Conservation (phyloP, 352 stramenopile genomes). For the Phytophthora constricta region DNA sequence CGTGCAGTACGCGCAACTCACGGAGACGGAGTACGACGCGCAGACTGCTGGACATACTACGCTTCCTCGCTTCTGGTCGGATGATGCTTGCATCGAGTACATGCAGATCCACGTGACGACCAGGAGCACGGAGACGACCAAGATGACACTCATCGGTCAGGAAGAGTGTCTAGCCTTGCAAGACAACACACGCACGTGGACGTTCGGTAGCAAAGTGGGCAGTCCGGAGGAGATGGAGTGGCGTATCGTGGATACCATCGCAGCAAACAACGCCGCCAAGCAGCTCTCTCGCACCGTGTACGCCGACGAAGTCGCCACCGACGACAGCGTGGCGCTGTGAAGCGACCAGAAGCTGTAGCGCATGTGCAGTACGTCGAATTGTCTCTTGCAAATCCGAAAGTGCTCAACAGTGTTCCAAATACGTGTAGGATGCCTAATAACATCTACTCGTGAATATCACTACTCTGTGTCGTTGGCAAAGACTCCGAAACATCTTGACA, state of each 20-base stretch:
- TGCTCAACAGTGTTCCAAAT: not conserved
- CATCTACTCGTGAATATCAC: not conserved
- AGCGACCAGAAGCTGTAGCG: not conserved
- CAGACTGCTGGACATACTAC: slow-evolving; percentile 22
- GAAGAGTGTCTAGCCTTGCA: slow-evolving; percentile 48
- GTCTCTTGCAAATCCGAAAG: not conserved
- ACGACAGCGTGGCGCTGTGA: not conserved
- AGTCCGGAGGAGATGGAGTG: slow-evolving; percentile 44
- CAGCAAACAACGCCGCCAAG: slow-evolving; percentile 36
- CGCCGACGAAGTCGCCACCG: not conserved
- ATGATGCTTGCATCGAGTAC: slow-evolving; percentile 46
- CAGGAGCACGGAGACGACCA: slow-evolving; percentile 43
- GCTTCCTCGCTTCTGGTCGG: slow-evolving; percentile 28
- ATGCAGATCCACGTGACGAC: slow-evolving; percentile 44
- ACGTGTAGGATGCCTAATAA: not conserved
- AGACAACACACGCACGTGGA: slow-evolving; percentile 44
- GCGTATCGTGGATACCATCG: slow-evolving; percentile 39
- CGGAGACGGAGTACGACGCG: slow-evolving; percentile 34
- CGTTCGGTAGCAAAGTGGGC: slow-evolving; percentile 43
- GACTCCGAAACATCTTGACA: too few species aligned
- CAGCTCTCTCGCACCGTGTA: slow-evolving; percentile 36
- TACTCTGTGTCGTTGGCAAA: too few species aligned
- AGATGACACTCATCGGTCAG: slow-evolving; percentile 49
- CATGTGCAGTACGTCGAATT: too few species aligned
- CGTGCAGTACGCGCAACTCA: slow-evolving; percentile 45